Evolutionary conservation across 2,329 filamentous ascomycete species (phyloP).

Genomic region (Verticillium dahliae): DNA sequence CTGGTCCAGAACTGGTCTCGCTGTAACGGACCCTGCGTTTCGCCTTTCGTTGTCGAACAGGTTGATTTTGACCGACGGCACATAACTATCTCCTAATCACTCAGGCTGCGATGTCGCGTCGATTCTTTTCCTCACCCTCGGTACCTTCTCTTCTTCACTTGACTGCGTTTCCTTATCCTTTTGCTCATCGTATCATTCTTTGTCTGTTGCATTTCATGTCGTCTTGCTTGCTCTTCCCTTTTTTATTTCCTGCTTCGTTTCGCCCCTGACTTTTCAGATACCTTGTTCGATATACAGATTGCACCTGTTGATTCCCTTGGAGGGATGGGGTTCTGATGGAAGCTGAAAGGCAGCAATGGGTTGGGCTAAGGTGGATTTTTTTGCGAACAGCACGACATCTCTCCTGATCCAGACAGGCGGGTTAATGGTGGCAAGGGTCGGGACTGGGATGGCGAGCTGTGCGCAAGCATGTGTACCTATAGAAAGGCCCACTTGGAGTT

Average conservation of each 20-base stretch:
- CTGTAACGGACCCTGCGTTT: background rate
- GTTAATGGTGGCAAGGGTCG: background rate
- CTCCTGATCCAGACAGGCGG: background rate
- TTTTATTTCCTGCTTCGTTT: constrained; percentile 19
- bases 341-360: background rate
- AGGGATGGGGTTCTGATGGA: background rate
- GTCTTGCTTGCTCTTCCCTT: constrained; percentile 31
- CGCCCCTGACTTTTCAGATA: constrained; percentile 37
- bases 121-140: background rate
- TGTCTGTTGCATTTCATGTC: constrained; percentile 12
- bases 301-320: constrained; percentile 11
- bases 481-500: background rate
- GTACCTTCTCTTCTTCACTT: background rate
- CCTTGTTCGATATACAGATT: constrained; percentile 54
- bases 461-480: background rate
- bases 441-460: background rate
- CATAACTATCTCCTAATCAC: background rate
- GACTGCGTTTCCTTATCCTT: constrained; percentile 6
- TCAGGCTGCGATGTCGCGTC: background rate
- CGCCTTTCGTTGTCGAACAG: background rate
- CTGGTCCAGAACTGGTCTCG: background rate
- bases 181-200: constrained; percentile 7
- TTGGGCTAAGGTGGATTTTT: background rate
- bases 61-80: background rate
- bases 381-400: background rate